Conservation (phyloP, 805 yeast species). For the Wickerhamiella vanderwaltii region DNA sequence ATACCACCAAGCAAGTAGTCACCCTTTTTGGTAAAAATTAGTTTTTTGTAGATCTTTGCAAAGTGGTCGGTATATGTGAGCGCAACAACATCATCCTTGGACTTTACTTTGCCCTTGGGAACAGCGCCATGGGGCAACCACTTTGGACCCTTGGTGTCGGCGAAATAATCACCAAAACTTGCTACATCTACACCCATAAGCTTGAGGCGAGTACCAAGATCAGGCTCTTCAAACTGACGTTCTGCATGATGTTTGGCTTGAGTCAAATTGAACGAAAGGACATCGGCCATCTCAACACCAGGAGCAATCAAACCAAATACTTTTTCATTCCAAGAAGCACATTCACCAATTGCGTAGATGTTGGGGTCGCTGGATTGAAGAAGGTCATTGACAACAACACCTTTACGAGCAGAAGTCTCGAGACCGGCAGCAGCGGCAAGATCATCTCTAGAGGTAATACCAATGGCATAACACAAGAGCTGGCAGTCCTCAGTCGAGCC, state of each 20-base stretch:
- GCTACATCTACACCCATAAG: conserved; percentile 33
- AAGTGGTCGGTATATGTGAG: conserved; percentile 28
- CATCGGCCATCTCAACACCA: conserved; percentile 32
- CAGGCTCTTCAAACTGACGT: conserved; percentile 27
- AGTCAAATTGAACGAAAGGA: conserved; percentile 28
- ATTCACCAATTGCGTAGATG: conserved; percentile 30
- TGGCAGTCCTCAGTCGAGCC: conserved; percentile 27
- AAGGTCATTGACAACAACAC: conserved; percentile 25
- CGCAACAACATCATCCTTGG: conserved; percentile 21
- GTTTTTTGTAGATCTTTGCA: conserved; percentile 28
- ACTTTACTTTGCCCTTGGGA: conserved; percentile 2
- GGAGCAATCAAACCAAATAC: conserved; percentile 32
- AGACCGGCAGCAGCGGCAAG: conserved; percentile 24
- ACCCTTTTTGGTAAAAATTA: conserved; percentile 29
- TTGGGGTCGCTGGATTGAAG: conserved; percentile 25
- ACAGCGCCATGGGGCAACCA: conserved; percentile 26
- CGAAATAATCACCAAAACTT: conserved; percentile 31
- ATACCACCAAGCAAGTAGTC: conserved; percentile 31
- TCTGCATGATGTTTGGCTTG: conserved; percentile 28
- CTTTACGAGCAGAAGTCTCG: conserved; percentile 24
- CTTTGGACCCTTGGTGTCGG: conserved; percentile 29
- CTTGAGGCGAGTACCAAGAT: conserved; percentile 29
- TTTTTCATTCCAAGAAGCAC: conserved; percentile 30
- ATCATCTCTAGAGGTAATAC: conserved; percentile 30
- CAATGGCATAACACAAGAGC: conserved; percentile 29